Conservation (phyloP, 176 grass and related monocot genomes). For the Poa annua region DNA sequence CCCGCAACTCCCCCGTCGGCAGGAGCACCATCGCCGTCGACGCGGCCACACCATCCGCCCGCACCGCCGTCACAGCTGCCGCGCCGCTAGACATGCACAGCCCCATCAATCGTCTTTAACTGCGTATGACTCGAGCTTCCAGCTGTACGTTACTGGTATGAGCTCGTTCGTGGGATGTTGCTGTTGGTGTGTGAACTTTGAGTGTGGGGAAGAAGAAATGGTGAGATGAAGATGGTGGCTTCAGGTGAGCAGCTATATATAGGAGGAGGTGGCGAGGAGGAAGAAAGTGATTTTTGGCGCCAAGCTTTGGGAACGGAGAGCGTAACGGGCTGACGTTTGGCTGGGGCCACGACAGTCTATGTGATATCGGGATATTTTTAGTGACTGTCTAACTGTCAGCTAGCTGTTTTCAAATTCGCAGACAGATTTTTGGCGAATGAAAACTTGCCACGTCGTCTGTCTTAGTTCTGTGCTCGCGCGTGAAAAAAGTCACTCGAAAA, state of each 20-base stretch:
- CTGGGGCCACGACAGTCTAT: neutral
- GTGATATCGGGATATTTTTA: too few relatives aligned
- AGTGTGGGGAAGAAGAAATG: neutral
- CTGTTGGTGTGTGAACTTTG: neutral
- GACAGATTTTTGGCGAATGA: too few relatives aligned
- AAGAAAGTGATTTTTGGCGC: neutral
- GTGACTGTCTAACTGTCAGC: too few relatives aligned
- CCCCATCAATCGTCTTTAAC: slow-evolving; percentile 47
- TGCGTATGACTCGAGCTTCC: neutral
- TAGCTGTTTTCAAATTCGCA: too few relatives aligned
- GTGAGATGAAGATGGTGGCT: neutral
- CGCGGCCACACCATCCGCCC: neutral
- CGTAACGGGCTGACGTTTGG: slow-evolving; percentile 39
- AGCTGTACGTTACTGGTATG: neutral
- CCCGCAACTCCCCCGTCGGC: slow-evolving; percentile 44
- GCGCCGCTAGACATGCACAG: slow-evolving; percentile 45
- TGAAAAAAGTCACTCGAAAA: too few relatives aligned
- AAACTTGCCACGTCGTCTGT: too few relatives aligned
- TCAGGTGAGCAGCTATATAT: neutral
- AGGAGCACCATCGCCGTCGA: slow-evolving; percentile 61
- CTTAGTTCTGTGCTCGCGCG: too few relatives aligned
- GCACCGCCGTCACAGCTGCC: neutral
- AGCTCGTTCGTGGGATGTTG: neutral
- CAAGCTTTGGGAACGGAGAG: neutral
- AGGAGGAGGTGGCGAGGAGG: neutral